phyloP scores from a whole-genome alignment of 495 filamentous ascomycete species.

The Penicillium bovifimosum region DNA sequence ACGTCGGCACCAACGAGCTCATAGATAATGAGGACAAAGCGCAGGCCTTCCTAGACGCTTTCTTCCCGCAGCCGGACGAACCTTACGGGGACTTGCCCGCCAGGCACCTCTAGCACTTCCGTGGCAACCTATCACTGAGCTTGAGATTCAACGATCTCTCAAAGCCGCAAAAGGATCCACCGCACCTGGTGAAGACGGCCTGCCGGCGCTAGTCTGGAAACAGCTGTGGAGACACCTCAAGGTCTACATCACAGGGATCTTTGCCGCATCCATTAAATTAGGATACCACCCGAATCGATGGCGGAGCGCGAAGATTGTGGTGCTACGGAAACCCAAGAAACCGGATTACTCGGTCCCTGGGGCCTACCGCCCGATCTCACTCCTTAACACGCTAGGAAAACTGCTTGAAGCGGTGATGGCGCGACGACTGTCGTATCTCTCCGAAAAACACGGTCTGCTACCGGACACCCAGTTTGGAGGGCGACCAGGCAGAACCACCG shows the following conservation, averaged over 20 bases:
- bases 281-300: conserved; percentile 13
- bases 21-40: conserved; percentile 22
- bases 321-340: too few species aligned
- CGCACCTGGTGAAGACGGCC: conserved; percentile 21
- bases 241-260: conserved; percentile 12
- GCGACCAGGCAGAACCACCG: too few species aligned
- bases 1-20: conserved; percentile 5
- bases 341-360: too few species aligned
- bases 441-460: conserved; percentile 14
- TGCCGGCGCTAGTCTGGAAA: conserved; percentile 22
- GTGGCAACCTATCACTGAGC: conserved; percentile 21
- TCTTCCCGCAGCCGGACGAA: conserved; percentile 23
- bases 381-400: conserved; percentile 21
- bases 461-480: conserved; percentile 4
- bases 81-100: conserved; percentile 1
- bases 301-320: too few species aligned
- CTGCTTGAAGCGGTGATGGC: conserved; percentile 16
- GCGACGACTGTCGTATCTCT: conserved; percentile 7
- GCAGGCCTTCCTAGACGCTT: conserved; percentile 17
- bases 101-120: conserved; percentile 5
- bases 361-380: conserved; percentile 4
- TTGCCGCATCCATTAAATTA: conserved; percentile 15
- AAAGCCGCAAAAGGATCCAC: conserved; percentile 15
- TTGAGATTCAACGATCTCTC: conserved; percentile 21
- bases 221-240: conserved; percentile 15